phyloP scores from a whole-genome alignment of 495 filamentous ascomycete species.

The Hypoxylon crocopeplum region DNA sequence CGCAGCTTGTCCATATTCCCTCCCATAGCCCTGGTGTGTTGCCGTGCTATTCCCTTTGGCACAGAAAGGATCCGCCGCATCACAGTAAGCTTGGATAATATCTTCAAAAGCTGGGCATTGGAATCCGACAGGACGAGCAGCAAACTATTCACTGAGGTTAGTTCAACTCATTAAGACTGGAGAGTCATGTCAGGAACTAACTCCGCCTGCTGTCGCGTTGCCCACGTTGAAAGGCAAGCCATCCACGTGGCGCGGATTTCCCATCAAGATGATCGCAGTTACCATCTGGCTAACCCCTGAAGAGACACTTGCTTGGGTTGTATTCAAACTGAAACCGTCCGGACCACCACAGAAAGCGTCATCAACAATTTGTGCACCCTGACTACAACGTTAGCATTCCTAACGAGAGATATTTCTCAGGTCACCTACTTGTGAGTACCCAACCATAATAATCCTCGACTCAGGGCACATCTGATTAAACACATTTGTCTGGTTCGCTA shows the following conservation, averaged over 20 bases:
- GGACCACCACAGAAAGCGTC: constrained; percentile 66
- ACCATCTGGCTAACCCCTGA: constrained; percentile 55
- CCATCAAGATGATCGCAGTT: constrained; percentile 66
- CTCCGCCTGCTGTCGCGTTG: constrained; percentile 60
- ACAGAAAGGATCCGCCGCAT: constrained; percentile 66
- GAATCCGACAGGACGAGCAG: constrained; percentile 60
- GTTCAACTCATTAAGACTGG: constrained; percentile 3
- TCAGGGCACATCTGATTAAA: constrained; percentile 59
- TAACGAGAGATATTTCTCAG: neutral
- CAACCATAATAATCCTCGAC: constrained; percentile 61
- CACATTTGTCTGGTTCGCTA: constrained; percentile 57
- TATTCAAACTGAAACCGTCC: constrained; percentile 57
- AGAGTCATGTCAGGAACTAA: constrained; percentile 44
- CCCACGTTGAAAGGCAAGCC: constrained; percentile 65
- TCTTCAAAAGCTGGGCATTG: constrained; percentile 56
- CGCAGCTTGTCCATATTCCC: constrained; percentile 60
- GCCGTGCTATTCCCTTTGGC: constrained; percentile 61
- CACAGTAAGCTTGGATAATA: constrained; percentile 65
- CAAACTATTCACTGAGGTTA: constrained; percentile 51
- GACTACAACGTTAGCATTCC: neutral
- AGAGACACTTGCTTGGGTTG: constrained; percentile 51
- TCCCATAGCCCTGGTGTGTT: constrained; percentile 65
- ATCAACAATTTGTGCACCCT: constrained; percentile 68
- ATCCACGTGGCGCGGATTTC: constrained; percentile 58
- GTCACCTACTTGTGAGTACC: constrained; percentile 61